phyloP scores from a whole-genome alignment of 2,329 filamentous ascomycete genomes.

The Paecilomyces niveus region DNA sequence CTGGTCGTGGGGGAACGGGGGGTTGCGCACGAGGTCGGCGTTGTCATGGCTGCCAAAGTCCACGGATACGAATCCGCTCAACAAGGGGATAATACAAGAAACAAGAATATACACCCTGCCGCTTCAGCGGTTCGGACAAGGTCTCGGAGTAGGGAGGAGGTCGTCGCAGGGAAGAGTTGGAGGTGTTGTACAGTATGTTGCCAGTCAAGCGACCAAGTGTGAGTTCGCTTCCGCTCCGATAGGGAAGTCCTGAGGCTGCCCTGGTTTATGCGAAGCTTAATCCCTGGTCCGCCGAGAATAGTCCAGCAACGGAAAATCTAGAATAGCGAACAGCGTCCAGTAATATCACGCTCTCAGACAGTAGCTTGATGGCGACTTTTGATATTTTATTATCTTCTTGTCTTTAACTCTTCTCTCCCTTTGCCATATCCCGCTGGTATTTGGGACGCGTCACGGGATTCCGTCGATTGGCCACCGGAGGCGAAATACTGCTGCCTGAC shows the following conservation, averaged over 20 bases:
- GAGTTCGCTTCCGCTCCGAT: not conserved
- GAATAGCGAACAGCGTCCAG: not conserved
- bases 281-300: not conserved
- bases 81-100: constrained; percentile 2
- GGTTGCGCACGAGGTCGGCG: constrained; percentile 37
- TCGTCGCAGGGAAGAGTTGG: not conserved
- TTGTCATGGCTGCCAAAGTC: constrained; percentile 35
- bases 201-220: not conserved
- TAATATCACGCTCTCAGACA: not conserved
- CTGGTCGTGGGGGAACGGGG: constrained; percentile 18
- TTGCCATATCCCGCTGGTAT: not conserved
- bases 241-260: not conserved
- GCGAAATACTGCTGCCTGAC: constrained; percentile 3
- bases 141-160: not conserved
- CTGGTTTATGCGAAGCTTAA: not conserved
- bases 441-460: not conserved
- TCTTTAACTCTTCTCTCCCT: not conserved
- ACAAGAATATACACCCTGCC: not conserved
- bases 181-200: not conserved
- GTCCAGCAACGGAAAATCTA: not conserved
- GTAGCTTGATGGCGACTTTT: not conserved
- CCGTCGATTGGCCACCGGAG: not conserved
- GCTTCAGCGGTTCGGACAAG: not conserved
- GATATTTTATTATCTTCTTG: not conserved
- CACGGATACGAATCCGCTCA: constrained; percentile 4